Evolutionary conservation across 1,139 yeast species (phyloP).

Genomic region (Kurtzmaniella quercitrusa): DNA sequence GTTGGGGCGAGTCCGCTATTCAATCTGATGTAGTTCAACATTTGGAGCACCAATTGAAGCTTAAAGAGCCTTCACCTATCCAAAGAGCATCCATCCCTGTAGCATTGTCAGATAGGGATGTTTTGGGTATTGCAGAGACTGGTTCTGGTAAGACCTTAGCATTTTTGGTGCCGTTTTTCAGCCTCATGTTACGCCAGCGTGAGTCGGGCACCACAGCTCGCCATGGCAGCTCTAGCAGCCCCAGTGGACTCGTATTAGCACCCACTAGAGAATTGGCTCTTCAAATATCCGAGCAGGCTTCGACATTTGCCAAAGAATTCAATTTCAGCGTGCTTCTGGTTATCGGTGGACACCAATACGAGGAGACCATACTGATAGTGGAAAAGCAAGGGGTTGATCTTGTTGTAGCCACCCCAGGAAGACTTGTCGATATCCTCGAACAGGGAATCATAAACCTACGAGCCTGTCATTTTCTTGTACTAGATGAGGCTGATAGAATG

Average conservation of each 20-base stretch:
- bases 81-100: constrained; percentile 87
- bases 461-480: constrained; percentile 63
- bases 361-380: constrained; percentile 61
- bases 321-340: constrained; percentile 58
- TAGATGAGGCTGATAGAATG: constrained; percentile 96
- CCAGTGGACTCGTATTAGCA: constrained; percentile 67
- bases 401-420: constrained; percentile 91
- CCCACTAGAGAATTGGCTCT: constrained; percentile 94
- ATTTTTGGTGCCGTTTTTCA: constrained; percentile 68
- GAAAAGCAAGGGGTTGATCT: constrained; percentile 65
- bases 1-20: constrained; percentile 64
- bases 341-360: constrained; percentile 88
- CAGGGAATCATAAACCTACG: constrained; percentile 56
- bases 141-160: constrained; percentile 95
- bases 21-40: constrained; percentile 39
- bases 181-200: constrained; percentile 40
- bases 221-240: constrained; percentile 26
- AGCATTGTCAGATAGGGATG: constrained; percentile 56
- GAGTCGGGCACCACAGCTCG: constrained; percentile 31
- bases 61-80: constrained; percentile 74
- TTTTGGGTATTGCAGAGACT: constrained; percentile 91
- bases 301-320: constrained; percentile 39
- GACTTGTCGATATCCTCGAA: constrained; percentile 77
- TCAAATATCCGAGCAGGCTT: constrained; percentile 70
- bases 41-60: constrained; percentile 37